Evolutionary conservation across 2,329 filamentous ascomycete species (phyloP).

Genomic region (Ophiostoma pallidulum): DNA sequence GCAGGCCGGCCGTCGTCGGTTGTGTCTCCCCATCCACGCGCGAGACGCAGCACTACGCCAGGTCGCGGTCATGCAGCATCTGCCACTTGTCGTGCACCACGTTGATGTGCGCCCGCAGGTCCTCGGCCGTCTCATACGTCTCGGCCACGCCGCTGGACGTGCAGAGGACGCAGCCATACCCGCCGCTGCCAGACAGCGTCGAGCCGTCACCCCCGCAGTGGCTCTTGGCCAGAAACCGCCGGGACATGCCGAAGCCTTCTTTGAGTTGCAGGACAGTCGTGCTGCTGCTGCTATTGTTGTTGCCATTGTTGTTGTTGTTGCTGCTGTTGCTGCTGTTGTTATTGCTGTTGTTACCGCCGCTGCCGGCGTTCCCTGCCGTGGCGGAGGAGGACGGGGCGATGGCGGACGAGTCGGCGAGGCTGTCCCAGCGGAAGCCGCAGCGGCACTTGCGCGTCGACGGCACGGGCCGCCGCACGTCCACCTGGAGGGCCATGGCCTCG

Average conservation of each 20-base stretch:
- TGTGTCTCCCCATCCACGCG: no score
- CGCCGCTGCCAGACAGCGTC: conserved; percentile 12
- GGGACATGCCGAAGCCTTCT: conserved; percentile 30
- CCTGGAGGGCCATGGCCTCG: conserved; percentile 31
- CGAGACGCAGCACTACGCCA: no score
- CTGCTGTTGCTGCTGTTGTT: not conserved
- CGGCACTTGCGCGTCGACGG: conserved; percentile 22
- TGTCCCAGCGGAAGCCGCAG: conserved; percentile 30
- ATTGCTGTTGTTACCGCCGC: not conserved
- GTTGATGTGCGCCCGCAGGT: conserved; percentile 29
- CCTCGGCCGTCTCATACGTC: conserved; percentile 24
- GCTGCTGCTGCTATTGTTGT: not conserved
- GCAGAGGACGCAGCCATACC: conserved; percentile 32
- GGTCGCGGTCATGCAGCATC: conserved; percentile 31
- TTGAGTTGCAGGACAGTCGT: conserved; percentile 22
- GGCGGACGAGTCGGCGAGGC: not conserved
- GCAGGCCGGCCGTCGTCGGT: no score
- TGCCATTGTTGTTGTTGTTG: not conserved
- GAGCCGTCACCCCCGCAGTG: conserved; percentile 25
- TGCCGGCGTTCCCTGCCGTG: not conserved
- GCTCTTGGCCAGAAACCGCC: conserved; percentile 32
- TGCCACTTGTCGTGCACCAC: conserved; percentile 32
- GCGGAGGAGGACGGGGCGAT: not conserved
- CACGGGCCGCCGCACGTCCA: conserved; percentile 23
- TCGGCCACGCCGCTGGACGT: conserved; percentile 28